Base-by-base conservation (phyloP, 306 rosid genomes). In the Rosa chinensis region DNA sequence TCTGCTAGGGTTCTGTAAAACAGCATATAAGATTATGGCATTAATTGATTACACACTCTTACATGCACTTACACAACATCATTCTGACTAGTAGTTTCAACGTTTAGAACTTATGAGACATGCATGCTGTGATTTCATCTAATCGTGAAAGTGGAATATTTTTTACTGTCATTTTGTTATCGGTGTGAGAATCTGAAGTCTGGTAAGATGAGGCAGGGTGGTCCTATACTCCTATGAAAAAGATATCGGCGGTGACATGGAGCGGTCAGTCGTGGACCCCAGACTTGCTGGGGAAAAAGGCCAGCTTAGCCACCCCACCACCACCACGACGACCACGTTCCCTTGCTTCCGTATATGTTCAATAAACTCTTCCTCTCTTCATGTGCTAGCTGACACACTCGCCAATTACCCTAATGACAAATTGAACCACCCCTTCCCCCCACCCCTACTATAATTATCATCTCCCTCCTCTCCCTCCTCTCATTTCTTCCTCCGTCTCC, bases 381-480 rank as follows among this genome's bases (percentile, higher is more conserved):
- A 82, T 82, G 79, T 78, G 79, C 75, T 6, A 73, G 28, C 77
- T 25, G 86, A 78, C 82, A 70, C 74, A 2, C 56, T 35, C 62
- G 32, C 37, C 52, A 43, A 77, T 48, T 3, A 25, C 67, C 76
- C 23, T 18, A 5, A 28, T 16, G n/a, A 35, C 59, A 12, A 21
- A 13, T 35, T 23, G 21, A 40, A 66, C 12, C 47, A 44, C 44
- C 42, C 42, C 32, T 58, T 4, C 13, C 67, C 28, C n/a, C 4
- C 44, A 25, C 70, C 25, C 7, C 72, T 3, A 18, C 28, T 66
- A 66, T 66, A 66, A 37, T 66, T 66, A 66, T 66, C 28, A 9
- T 66, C 72, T 39, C 7, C 48, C 28, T 20, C 28, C 70, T 40
- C 21, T 6, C 48, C 72, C 6, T 66, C 16, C 7, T 17, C 17